A percentile compares a stretch with the other conserved stretches of the same genome.
Conservation (phyloP, 2,329 filamentous ascomycete genomes). For the Sporothrix protearum region DNA sequence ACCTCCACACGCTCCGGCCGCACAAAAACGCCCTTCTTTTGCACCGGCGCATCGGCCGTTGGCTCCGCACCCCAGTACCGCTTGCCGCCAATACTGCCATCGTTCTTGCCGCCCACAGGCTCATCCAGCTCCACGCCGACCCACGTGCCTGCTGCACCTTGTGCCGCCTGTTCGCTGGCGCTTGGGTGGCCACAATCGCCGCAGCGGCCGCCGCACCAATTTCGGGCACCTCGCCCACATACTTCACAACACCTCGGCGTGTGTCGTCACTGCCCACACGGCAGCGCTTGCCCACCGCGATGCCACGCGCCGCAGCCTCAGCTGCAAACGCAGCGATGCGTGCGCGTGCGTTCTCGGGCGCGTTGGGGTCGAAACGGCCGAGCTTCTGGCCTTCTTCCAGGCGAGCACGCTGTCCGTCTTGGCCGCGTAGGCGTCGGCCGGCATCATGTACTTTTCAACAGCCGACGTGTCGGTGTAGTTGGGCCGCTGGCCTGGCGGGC, state of each 20-base stretch:
- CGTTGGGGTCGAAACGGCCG: conserved; percentile 90
- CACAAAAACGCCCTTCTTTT: conserved; percentile 75
- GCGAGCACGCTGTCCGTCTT: conserved; percentile 85
- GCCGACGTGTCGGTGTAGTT: conserved; percentile 78
- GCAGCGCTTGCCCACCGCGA: conserved; percentile 60
- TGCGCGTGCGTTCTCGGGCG: conserved; percentile 68
- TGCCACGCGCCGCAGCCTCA: conserved; percentile 68
- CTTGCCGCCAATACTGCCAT: conserved; percentile 60
- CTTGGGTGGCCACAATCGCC: conserved; percentile 9
- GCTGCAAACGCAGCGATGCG: conserved; percentile 65
- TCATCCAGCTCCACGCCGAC: conserved; percentile 73
- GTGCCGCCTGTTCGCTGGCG: conserved; percentile 1
- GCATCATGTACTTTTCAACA: conserved; percentile 88
- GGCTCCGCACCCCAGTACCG: conserved; percentile 68
- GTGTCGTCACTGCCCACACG: conserved; percentile 64
- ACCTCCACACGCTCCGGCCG: conserved; percentile 73
- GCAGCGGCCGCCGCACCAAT: conserved; percentile 42
- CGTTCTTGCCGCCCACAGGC: conserved; percentile 79
- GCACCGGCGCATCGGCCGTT: conserved; percentile 31
- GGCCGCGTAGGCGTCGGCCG: conserved; percentile 78
- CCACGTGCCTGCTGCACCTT: conserved; percentile 54
- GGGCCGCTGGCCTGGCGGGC: conserved; percentile 68
- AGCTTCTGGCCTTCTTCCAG: conserved; percentile 93
- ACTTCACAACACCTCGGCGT: conserved; percentile 66
- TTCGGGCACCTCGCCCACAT: conserved; percentile 70